Conservation (phyloP, 139 green algal species). For the Pleodorina starrii region DNA sequence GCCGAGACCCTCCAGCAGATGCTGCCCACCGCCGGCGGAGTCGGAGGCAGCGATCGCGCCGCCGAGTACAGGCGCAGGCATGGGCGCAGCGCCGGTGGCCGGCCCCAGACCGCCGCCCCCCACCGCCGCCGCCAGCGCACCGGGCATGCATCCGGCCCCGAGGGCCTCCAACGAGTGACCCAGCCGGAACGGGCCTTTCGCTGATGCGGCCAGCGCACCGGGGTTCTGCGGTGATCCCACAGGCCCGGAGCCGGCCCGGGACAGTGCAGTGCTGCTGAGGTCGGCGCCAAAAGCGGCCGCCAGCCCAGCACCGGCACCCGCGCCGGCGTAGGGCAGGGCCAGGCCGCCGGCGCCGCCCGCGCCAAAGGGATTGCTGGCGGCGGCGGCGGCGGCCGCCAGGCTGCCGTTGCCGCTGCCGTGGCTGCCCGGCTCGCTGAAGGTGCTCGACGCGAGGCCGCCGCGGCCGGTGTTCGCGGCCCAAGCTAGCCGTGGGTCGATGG, state of each 20-base stretch:
- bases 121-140: neutral
- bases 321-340: neutral
- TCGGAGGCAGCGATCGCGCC: neutral
- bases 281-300: no score
- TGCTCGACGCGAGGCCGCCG: neutral
- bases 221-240: neutral
- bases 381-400: neutral
- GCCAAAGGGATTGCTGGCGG: no score
- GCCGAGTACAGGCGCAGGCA: neutral
- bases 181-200: neutral
- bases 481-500: neutral
- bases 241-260: neutral
- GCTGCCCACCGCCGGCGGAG: neutral
- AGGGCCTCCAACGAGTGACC: neutral
- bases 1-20: neutral
- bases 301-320: neutral
- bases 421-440: neutral
- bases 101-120: neutral
- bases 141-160: neutral
- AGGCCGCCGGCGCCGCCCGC: neutral
- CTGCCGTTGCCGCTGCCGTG: conserved; percentile 5
- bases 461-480: neutral
- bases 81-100: neutral
- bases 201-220: neutral
- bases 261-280: neutral